Evolutionary conservation across 805 yeast genomes (phyloP).

Genomic region (Lachancea fermentati): DNA sequence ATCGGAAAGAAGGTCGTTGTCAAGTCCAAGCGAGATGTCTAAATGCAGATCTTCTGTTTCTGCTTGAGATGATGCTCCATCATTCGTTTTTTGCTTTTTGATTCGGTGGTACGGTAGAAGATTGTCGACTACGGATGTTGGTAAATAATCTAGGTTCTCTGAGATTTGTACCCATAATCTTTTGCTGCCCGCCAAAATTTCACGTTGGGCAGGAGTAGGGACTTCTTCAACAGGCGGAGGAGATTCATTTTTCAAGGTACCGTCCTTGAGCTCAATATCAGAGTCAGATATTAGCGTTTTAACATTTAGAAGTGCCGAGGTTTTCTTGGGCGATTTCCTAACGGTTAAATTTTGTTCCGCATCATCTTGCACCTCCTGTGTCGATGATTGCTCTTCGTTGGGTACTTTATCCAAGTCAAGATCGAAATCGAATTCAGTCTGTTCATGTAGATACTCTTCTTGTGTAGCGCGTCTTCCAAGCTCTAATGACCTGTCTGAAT

Average conservation of each 20-base stretch:
- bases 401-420: conserved; percentile 40
- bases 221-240: background rate
- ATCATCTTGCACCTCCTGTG: conserved; percentile 28
- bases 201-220: background rate
- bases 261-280: conserved; percentile 20
- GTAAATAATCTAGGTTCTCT: conserved; percentile 17
- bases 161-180: conserved; percentile 22
- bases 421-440: conserved; percentile 48
- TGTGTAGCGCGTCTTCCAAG: conserved; percentile 48
- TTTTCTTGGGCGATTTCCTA: conserved; percentile 11
- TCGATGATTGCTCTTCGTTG: conserved; percentile 23
- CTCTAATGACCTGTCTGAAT: conserved; percentile 58
- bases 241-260: conserved; percentile 6
- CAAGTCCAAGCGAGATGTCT: conserved; percentile 23
- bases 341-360: conserved; percentile 23
- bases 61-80: conserved; percentile 2
- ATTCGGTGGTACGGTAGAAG: conserved; percentile 15
- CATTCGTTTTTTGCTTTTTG: conserved; percentile 18
- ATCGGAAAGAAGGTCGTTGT: conserved; percentile 12
- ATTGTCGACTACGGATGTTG: conserved; percentile 12
- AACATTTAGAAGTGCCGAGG: conserved; percentile 13
- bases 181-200: conserved; percentile 8
- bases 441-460: conserved; percentile 20
- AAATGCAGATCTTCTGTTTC: conserved; percentile 16
- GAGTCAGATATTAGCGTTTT: conserved; percentile 15